Base-by-base conservation (phyloP, 345 rosid species). In the Rhodamnia argentea region DNA sequence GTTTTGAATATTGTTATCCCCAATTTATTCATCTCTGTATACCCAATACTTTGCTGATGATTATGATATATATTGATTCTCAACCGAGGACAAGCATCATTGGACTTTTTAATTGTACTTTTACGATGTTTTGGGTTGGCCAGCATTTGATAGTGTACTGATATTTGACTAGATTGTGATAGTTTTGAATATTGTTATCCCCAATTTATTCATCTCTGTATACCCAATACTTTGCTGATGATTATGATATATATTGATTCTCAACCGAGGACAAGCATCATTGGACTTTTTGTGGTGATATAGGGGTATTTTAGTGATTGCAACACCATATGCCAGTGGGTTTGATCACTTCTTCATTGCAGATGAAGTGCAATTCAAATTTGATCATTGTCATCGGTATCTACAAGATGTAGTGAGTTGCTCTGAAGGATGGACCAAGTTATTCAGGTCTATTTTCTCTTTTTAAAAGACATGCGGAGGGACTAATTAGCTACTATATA, bases 251-350 rank as follows among this genome's bases (percentile, higher is more conserved):
- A 47, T 32, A 18, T 70, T 54, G 59, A 85, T 37, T 83, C 57
- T 59, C 70, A 55, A 83, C 75, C 12, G 23, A 64, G 64, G 60
- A 55, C 86, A 82, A 64, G 87, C 83, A 84, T 62, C 40, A 37
- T 60, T 82, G 74, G 27, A 52, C 29, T 29, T 54, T 52, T 87
- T 85, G 83, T 78, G 88, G 86, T 91, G 74, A 89, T 90, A 60
- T 83, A 97, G 99, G 95, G 99, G 96, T 86, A 85, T 92, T 87
- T 90, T 97, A 94, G 98, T 97, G 94, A 94, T 97, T 56, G 99
- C 99, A 5, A 96, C 99, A 78, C 99, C 99, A 13, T 96, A 95
- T 92, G 93, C 98, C 84, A 96, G 99, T 92, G 99, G 99, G 85
- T 96, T 96, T 83, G 99, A 96, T 91, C 94, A 97, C 91, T 96